Conservation (phyloP, 768 basidiomycete species). For the Suillus fuscotomentosus region DNA sequence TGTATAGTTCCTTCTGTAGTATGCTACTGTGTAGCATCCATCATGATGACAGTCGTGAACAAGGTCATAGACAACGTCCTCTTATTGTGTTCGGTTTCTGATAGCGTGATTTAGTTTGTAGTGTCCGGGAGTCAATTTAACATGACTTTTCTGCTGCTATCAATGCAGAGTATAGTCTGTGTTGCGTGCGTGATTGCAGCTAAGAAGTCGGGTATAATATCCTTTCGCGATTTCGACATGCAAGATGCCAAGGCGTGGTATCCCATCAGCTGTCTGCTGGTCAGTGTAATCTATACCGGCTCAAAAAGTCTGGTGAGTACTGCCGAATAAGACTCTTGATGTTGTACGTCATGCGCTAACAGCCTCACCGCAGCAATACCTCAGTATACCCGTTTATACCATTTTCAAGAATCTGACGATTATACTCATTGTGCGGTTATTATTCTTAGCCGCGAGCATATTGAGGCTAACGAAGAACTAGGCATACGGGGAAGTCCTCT, state of each 20-base stretch:
- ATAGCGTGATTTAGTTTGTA: slow-evolving; percentile 62
- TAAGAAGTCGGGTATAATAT: slow-evolving; percentile 77
- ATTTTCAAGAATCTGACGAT: slow-evolving; percentile 99
- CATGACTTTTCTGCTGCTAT: slow-evolving; percentile 94
- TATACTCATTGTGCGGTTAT: slow-evolving; percentile 80
- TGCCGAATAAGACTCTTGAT: background rate
- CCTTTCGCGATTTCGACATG: slow-evolving; percentile 79
- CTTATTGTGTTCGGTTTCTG: background rate
- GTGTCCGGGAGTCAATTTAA: slow-evolving; percentile 92
- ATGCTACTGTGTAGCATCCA: slow-evolving; percentile 90
- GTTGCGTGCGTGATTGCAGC: slow-evolving; percentile 68
- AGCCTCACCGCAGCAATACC: slow-evolving; percentile 70
- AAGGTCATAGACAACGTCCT: slow-evolving; percentile 54
- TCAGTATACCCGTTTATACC: slow-evolving; percentile 96
- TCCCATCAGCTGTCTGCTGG: slow-evolving; percentile 89
- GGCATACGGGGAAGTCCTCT: slow-evolving; percentile 97
- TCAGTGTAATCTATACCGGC: slow-evolving; percentile 95
- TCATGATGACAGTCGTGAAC: slow-evolving; percentile 96
- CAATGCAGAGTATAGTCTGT: slow-evolving; percentile 90
- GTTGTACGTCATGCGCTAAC: background rate
- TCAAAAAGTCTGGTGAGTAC: slow-evolving; percentile 91
- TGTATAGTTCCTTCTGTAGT: slow-evolving; percentile 73
- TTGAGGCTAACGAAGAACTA: slow-evolving; percentile 27
- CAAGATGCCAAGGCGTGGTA: slow-evolving; percentile 92
- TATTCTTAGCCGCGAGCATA: background rate